Evolutionary conservation across 176 grass and related monocot genomes (phyloP).

Genomic region (Alopecurus myosuroides): DNA sequence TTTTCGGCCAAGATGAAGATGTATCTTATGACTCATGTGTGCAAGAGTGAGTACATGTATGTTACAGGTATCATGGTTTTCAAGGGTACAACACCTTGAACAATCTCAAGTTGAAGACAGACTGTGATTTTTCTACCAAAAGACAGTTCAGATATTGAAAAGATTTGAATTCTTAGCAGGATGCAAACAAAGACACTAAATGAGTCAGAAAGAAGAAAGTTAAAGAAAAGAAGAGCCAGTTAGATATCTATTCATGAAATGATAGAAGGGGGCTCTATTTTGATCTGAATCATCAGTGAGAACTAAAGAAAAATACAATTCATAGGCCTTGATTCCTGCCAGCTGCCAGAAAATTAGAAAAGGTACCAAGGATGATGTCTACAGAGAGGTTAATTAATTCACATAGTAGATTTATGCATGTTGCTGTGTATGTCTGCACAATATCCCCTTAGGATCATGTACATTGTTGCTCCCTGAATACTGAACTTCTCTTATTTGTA

Average conservation of each 20-base stretch:
- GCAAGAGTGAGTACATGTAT: not conserved
- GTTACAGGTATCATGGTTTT: not conserved
- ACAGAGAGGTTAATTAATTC: not conserved
- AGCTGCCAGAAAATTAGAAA: not conserved
- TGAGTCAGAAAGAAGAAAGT: slow-evolving; percentile 20
- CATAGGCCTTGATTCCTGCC: not conserved
- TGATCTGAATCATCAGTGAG: slow-evolving; percentile 39
- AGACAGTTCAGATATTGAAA: slow-evolving; percentile 32
- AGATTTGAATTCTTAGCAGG: not conserved
- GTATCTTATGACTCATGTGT: not conserved
- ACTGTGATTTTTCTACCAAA: slow-evolving; percentile 37
- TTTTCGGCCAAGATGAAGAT: slow-evolving; percentile 44
- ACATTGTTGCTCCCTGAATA: not conserved
- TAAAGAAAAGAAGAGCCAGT: slow-evolving; percentile 25
- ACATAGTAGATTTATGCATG: not conserved
- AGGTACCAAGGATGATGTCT: not conserved
- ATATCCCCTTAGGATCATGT: not conserved
- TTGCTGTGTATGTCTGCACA: not conserved
- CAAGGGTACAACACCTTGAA: slow-evolving; percentile 44
- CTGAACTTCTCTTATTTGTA: not conserved
- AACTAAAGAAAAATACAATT: slow-evolving; percentile 25
- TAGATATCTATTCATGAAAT: slow-evolving; percentile 31
- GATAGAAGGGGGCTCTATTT: slow-evolving; percentile 40
- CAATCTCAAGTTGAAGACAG: slow-evolving; percentile 35
- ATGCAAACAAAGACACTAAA: not conserved